Percentiles rank a stretch among this genome's conserved stretches.
Conservation (phyloP, 805 yeast species). For the Metschnikowia arizonensis region DNA sequence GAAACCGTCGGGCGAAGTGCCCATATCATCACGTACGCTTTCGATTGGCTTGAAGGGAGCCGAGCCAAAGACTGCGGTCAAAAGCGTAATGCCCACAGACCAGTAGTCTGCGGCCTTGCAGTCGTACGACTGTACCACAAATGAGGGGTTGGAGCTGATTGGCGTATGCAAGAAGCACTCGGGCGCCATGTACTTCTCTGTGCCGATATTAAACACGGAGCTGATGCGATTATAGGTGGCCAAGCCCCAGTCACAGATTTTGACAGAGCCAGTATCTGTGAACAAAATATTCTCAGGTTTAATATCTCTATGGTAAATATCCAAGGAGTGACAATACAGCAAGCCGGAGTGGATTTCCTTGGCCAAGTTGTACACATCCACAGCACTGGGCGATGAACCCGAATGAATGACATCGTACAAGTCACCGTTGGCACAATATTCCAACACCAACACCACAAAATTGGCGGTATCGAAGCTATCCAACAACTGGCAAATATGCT, state of each 20-base stretch:
- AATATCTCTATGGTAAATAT: slow-evolving; percentile 66
- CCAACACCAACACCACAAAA: slow-evolving; percentile 55
- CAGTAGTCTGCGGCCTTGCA: slow-evolving; percentile 49
- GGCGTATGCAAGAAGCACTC: slow-evolving; percentile 34
- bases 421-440: slow-evolving; percentile 65
- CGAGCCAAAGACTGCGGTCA: slow-evolving; percentile 49
- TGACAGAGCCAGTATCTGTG: slow-evolving; percentile 47
- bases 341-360: slow-evolving; percentile 52
- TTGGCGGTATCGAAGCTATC: slow-evolving; percentile 54
- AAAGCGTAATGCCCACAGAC: slow-evolving; percentile 51
- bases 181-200: slow-evolving; percentile 60
- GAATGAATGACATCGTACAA: slow-evolving; percentile 52
- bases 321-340: slow-evolving; percentile 50
- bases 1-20: slow-evolving; percentile 11
- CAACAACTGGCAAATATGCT: slow-evolving; percentile 54
- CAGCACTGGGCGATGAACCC: slow-evolving; percentile 14
- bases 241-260: slow-evolving; percentile 74
- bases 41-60: slow-evolving; percentile 45
- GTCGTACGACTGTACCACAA: slow-evolving; percentile 28
- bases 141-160: slow-evolving; percentile 5
- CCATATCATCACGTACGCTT: slow-evolving; percentile 4
- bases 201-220: slow-evolving; percentile 44
- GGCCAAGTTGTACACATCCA: slow-evolving; percentile 37
- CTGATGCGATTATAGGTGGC: slow-evolving; percentile 36
- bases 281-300: slow-evolving; percentile 70